phyloP scores from a whole-genome alignment of 305 asterid species.

The Plantago coronopus region DNA sequence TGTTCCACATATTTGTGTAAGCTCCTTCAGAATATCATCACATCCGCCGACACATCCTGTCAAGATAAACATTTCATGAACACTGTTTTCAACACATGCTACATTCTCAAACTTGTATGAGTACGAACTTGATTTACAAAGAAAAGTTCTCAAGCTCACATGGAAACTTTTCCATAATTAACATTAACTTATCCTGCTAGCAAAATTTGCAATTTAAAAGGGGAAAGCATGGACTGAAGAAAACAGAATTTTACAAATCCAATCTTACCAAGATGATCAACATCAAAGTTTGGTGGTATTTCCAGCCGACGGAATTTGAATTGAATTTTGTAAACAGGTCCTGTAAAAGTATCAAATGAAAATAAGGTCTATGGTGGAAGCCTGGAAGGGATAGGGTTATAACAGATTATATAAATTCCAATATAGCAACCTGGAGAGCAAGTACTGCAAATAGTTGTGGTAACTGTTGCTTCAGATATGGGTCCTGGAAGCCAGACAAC shows the following conservation, averaged over 20 bases:
- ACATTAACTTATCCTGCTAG: too few species aligned
- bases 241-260: constrained; percentile 21
- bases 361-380: neutral
- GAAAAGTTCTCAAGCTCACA: neutral
- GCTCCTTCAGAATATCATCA: constrained; percentile 71
- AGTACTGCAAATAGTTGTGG: constrained; percentile 55
- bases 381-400: neutral
- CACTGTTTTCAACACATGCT: constrained; percentile 4
- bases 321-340: constrained; percentile 78
- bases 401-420: constrained; percentile 5
- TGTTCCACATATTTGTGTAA: constrained; percentile 85
- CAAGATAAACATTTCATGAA: constrained; percentile 13
- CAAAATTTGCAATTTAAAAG: neutral
- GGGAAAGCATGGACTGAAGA: constrained; percentile 13
- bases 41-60: constrained; percentile 98
- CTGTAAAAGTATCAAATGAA: constrained; percentile 34
- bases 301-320: constrained; percentile 83
- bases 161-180: too few species aligned
- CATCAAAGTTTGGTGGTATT: constrained; percentile 81
- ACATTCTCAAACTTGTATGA: constrained; percentile 15
- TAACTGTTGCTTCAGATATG: constrained; percentile 68
- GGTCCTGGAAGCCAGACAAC: constrained; percentile 97
- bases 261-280: constrained; percentile 72
- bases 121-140: constrained; percentile 3
- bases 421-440: constrained; percentile 77